These are phyloP conservation scores for Keithomyces neogunnii DNA, from an alignment of 2,329 filamentous ascomycete genomes.

Conservation along the genomic window DNA sequence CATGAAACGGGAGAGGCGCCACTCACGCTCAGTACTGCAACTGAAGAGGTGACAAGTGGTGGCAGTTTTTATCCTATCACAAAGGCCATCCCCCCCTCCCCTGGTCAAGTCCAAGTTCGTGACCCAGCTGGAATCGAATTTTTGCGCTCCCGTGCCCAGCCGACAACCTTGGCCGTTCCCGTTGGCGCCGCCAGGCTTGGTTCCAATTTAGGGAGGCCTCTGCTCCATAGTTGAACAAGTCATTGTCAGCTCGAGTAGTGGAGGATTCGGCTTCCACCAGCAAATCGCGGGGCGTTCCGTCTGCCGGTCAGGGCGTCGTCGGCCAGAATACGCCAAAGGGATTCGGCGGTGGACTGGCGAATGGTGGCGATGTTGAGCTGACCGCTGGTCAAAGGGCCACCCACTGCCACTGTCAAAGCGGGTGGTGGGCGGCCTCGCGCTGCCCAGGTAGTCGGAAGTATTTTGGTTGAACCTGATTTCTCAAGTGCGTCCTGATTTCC, in stretches of 20 bases:
- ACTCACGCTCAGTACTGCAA: constrained; percentile 1
- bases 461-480: too few species aligned
- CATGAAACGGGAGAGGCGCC: constrained; percentile 1
- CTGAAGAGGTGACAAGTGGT: constrained; percentile 10
- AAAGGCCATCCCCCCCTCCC: neutral
- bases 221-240: neutral
- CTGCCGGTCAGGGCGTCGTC: neutral
- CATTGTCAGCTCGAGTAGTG: neutral
- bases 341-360: neutral
- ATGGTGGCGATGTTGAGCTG: neutral
- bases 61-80: constrained; percentile 5
- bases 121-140: neutral
- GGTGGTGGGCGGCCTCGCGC: too few species aligned
- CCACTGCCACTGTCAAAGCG: too few species aligned
- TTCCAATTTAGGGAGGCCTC: constrained; percentile 5
- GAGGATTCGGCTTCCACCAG: neutral
- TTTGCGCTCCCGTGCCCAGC: neutral
- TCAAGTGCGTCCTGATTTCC: too few species aligned
- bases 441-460: too few species aligned
- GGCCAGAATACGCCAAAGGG: neutral
- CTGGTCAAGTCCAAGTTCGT: neutral
- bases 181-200: neutral
- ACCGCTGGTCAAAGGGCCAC: too few species aligned
- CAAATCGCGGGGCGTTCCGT: constrained; percentile 5
- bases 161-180: neutral